Evolutionary conservation across 108 stramenopile genomes (phyloP).

Genomic region (Asterionellopsis glacialis): DNA sequence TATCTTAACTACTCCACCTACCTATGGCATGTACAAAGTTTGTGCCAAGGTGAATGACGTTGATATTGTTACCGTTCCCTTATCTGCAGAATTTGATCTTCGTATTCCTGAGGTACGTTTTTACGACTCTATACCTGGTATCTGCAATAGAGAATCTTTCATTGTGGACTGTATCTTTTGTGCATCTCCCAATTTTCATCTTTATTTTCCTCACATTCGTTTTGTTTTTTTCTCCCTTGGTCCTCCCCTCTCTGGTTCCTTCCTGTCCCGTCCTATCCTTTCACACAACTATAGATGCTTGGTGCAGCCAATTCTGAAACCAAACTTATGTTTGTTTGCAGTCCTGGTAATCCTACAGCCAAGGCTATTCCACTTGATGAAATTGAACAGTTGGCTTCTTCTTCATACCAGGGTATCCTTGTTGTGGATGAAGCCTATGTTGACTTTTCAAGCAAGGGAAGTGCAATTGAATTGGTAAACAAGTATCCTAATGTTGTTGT

Average conservation of each 20-base stretch:
- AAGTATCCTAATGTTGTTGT: constrained; percentile 83
- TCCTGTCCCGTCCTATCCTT: too few relatives aligned
- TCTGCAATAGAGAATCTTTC: neutral
- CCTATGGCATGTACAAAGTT: constrained; percentile 97
- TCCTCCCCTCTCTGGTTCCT: too few relatives aligned
- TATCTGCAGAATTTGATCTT: constrained; percentile 79
- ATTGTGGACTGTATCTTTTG: too few relatives aligned
- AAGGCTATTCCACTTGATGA: constrained; percentile 77
- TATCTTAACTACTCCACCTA: constrained; percentile 90
- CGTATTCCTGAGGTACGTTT: constrained; percentile 53
- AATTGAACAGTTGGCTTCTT: constrained; percentile 56
- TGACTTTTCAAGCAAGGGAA: constrained; percentile 64
- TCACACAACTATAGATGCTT: constrained; percentile 56
- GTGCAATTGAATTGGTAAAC: constrained; percentile 51
- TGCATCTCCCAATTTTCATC: too few relatives aligned
- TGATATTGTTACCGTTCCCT: constrained; percentile 56
- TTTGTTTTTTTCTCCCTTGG: too few relatives aligned
- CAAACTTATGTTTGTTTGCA: constrained; percentile 90
- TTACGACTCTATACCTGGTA: too few relatives aligned
- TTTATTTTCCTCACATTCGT: too few relatives aligned
- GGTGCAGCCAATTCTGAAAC: constrained; percentile 62
- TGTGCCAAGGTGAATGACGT: constrained; percentile 96
- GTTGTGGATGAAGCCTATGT: constrained; percentile 97
- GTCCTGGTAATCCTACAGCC: constrained; percentile 93
- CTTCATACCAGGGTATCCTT: constrained; percentile 60